A percentile compares a stretch with the other conserved stretches of the same genome.
These are phyloP conservation scores for Narthecium ossifragum DNA, from an alignment of 106 monocot species.

Conservation along the genomic window DNA sequence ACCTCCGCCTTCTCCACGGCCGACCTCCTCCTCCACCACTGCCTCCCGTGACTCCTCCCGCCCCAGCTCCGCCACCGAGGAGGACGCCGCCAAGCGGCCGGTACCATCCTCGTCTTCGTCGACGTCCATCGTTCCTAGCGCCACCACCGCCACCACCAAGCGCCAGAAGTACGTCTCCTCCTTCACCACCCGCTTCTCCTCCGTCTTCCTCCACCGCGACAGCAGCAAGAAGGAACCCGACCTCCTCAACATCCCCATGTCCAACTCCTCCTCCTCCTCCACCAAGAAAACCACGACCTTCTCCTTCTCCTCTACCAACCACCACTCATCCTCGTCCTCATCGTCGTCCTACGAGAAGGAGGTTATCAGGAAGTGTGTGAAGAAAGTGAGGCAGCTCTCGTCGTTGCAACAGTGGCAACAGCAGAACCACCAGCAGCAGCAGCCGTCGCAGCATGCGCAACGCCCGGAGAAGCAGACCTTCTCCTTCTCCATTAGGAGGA, in stretches of 20 bases:
- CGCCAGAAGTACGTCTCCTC: slow-evolving; percentile 54
- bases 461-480: too few relatives aligned
- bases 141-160: too few relatives aligned
- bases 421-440: too few relatives aligned
- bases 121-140: too few relatives aligned
- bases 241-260: slow-evolving; percentile 1
- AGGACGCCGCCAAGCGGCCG: slow-evolving; percentile 21
- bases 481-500: too few relatives aligned
- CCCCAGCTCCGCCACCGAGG: slow-evolving; percentile 65
- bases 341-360: slow-evolving; percentile 41
- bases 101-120: not conserved
- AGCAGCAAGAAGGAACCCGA: slow-evolving; percentile 28
- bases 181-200: slow-evolving; percentile 73
- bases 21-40: slow-evolving; percentile 17
- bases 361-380: slow-evolving; percentile 77
- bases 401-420: too few relatives aligned
- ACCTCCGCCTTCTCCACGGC: slow-evolving; percentile 34
- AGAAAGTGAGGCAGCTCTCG: slow-evolving; percentile 75
- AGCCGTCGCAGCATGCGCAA: too few relatives aligned
- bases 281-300: slow-evolving; percentile 1
- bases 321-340: too few relatives aligned
- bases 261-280: slow-evolving; percentile 13
- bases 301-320: not conserved
- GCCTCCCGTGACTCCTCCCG: slow-evolving; percentile 58
- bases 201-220: slow-evolving; percentile 69